A percentile compares a stretch with the other conserved stretches of the same genome.
phyloP scores from a whole-genome alignment of 2,329 filamentous ascomycete species.

The Pseudogymnoascus pannorum region DNA sequence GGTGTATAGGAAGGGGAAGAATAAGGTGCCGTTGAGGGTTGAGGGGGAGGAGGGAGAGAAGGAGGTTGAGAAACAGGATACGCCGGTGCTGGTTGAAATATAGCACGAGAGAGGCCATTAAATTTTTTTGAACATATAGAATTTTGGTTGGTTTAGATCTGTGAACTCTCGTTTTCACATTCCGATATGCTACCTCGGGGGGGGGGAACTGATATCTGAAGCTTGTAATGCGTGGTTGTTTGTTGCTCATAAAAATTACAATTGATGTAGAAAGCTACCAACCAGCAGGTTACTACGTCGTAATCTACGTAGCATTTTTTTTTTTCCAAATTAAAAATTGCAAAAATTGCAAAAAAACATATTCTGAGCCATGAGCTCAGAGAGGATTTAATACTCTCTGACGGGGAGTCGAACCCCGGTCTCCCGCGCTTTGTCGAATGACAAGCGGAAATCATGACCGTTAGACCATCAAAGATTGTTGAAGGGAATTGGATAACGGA shows the following conservation, averaged over 20 bases:
- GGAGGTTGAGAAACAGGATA: neutral
- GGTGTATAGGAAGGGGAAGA: conserved; percentile 76
- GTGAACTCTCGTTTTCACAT: neutral
- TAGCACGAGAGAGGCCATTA: neutral
- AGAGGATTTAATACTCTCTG: conserved; percentile 9
- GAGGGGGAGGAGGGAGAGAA: neutral
- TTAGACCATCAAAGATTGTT: conserved; percentile 30
- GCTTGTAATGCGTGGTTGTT: neutral
- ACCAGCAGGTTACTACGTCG: too few species aligned
- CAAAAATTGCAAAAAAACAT: neutral
- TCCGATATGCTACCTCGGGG: neutral
- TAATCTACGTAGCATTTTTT: too few species aligned
- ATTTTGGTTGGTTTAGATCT: neutral
- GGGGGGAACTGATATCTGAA: too few species aligned
- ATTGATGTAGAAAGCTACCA: neutral
- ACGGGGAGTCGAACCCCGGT: conserved; percentile 13
- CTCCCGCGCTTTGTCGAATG: conserved; percentile 19
- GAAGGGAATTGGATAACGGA: too few species aligned
- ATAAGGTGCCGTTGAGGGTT: conserved; percentile 20
- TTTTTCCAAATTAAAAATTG: neutral
- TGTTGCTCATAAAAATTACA: neutral
- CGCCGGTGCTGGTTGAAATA: neutral
- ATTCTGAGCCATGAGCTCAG: conserved; percentile 9
- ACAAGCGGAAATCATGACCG: conserved; percentile 34
- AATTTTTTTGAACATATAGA: neutral